Evolutionary conservation across 805 yeast species (phyloP).

Genomic region (Myxozyma neotropica): DNA sequence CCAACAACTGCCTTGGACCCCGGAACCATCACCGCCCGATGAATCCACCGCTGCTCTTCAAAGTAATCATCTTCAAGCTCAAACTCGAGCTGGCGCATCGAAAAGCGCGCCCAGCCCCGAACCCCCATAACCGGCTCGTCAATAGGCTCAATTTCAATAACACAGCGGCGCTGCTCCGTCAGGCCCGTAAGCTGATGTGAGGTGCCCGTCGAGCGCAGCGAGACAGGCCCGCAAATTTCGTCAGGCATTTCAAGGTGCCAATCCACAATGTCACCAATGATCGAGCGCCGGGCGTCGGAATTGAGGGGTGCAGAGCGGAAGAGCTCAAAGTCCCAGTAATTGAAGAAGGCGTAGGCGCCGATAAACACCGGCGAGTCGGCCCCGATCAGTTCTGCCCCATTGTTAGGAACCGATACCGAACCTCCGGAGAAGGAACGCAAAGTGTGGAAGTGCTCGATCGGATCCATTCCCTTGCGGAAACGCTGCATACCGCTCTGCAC

Average conservation of each 20-base stretch:
- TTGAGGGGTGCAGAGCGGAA: slow-evolving; percentile 28
- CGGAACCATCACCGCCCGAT: slow-evolving; percentile 28
- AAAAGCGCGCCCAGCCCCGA: slow-evolving; percentile 31
- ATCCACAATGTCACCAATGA: slow-evolving; percentile 32
- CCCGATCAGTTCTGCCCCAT: background rate
- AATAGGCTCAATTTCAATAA: slow-evolving; percentile 28
- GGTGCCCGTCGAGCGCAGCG: slow-evolving; percentile 21
- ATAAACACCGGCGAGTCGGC: slow-evolving; percentile 9
- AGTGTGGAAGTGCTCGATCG: slow-evolving; percentile 17
- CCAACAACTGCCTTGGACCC: slow-evolving; percentile 33
- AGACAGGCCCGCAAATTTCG: slow-evolving; percentile 26
- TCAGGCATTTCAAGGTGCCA: slow-evolving; percentile 31
- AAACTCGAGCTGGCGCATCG: slow-evolving; percentile 29
- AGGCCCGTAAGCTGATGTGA: slow-evolving; percentile 31
- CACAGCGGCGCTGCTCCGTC: slow-evolving; percentile 30
- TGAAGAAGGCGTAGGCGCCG: slow-evolving; percentile 30
- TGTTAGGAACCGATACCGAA: slow-evolving; percentile 1
- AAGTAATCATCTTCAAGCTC: slow-evolving; percentile 26
- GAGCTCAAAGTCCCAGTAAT: slow-evolving; percentile 34
- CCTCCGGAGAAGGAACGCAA: slow-evolving; percentile 5
- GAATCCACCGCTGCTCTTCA: slow-evolving; percentile 34
- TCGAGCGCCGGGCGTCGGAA: slow-evolving; percentile 29
- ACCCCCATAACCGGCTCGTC: slow-evolving; percentile 30
- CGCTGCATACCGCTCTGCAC: slow-evolving; percentile 25
- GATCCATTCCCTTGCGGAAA: slow-evolving; percentile 26